Base-by-base conservation (phyloP, 768 basidiomycete species). In the Xerocomellus intermedius region DNA sequence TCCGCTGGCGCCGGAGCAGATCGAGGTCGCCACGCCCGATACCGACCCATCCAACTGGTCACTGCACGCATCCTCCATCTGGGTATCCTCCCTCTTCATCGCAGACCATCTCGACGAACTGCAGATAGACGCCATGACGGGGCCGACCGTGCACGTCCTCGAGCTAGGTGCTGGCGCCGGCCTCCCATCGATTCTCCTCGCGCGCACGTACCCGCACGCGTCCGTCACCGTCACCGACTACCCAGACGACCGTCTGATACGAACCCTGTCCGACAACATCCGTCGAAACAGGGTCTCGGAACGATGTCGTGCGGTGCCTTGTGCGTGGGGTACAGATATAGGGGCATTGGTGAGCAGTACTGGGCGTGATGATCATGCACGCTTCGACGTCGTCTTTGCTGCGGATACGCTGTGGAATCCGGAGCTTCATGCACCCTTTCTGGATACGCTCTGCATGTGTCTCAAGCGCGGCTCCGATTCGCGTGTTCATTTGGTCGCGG, bases 321-420 rank as follows among this genome's bases (percentile, higher is more conserved):
- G 85, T 28, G 28, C 28, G 28, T 28, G 28, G 28, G 28, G 28
- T 8, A 28, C 28, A 88, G 88, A 86, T 2, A 61, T 75, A 0
- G 42, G 52, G 7, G 47, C 71, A 12, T 44, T 73, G 30, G 26
- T 65, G 24, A 24, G 24, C 24, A 24, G 24, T 5, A 24, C 24
- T 26, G 37, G 19, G 8, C 16, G 13, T 36, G 36, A 17, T 17
- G 36, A 36, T 7, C 2, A 64, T 16, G 22, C 28, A 9, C 71
- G 74, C 16, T 87, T 87, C 65, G 87, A 91, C 62, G 55, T 88
- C 38, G 72, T 91, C 32, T 57, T 90, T 22, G 87, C 88, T 0
- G 85, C 89, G 13, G 90, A 91, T 64, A 90, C 88, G 30, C 71
- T 92, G 2, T 91, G 89, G 90, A 87, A 90, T 63, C 69, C 85